phyloP scores from a whole-genome alignment of 495 filamentous ascomycete species.

The Hypoxylon crocopeplum region DNA sequence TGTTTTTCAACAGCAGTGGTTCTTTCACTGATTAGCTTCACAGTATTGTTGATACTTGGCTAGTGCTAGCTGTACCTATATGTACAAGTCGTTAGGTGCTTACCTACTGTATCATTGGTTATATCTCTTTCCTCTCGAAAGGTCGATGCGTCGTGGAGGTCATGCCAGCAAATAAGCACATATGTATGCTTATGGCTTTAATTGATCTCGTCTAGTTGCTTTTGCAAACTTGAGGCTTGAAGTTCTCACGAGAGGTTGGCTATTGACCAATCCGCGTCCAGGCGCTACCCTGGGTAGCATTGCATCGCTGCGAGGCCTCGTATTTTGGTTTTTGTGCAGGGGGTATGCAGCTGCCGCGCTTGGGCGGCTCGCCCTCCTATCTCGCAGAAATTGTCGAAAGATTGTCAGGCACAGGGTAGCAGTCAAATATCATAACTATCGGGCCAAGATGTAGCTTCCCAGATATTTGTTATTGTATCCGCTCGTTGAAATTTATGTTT shows the following conservation, averaged over 20 bases:
- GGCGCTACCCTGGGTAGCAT: slow-evolving; percentile 23
- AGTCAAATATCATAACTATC: neutral
- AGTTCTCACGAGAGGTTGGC: neutral
- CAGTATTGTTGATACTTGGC: too few relatives aligned
- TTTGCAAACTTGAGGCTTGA: slow-evolving; percentile 1
- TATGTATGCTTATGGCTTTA: slow-evolving; percentile 5
- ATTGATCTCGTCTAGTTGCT: slow-evolving; percentile 3
- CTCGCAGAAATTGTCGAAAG: slow-evolving; percentile 22
- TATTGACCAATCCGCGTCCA: slow-evolving; percentile 17
- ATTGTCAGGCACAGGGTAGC: slow-evolving; percentile 15
- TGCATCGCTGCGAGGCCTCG: slow-evolving; percentile 31
- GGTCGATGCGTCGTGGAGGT: too few relatives aligned
- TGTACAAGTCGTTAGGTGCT: too few relatives aligned
- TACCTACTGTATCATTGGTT: neutral
- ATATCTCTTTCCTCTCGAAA: too few relatives aligned
- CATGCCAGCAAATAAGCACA: slow-evolving; percentile 1
- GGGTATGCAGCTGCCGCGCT: slow-evolving; percentile 22
- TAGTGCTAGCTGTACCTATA: too few relatives aligned
- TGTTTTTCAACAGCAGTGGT: too few relatives aligned
- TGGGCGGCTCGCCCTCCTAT: slow-evolving; percentile 28
- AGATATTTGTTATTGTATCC: slow-evolving; percentile 13
- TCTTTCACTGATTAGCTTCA: too few relatives aligned
- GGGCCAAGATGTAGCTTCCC: neutral
- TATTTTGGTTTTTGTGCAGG: slow-evolving; percentile 29
- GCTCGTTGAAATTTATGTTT: neutral